Conservation (phyloP, 116 monocot genomes). For the Trichopus zeylanicus region DNA sequence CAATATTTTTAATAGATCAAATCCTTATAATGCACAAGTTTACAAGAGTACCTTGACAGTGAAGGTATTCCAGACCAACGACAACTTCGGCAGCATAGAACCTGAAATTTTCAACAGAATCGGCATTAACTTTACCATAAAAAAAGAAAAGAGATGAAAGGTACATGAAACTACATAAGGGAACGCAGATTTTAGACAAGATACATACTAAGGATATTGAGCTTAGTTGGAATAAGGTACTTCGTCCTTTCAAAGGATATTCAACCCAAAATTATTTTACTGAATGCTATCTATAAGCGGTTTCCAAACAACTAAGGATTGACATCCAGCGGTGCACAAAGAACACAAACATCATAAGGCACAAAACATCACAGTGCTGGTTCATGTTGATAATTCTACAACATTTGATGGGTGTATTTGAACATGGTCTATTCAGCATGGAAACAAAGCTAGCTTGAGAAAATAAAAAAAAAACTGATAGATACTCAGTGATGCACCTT, state of each 20-base stretch:
- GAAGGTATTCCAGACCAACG: slow-evolving; percentile 86
- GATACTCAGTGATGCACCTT: slow-evolving; percentile 36
- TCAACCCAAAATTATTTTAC: too few relatives aligned
- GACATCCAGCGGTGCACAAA: too few relatives aligned
- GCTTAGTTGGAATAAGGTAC: too few relatives aligned
- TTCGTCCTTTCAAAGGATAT: too few relatives aligned
- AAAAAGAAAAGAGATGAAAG: not conserved
- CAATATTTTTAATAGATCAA: not conserved
- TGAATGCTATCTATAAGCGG: too few relatives aligned
- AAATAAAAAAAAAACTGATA: not conserved
- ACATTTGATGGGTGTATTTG: not conserved
- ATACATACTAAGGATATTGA: not conserved
- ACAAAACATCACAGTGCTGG: too few relatives aligned
- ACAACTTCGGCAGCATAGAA: slow-evolving; percentile 96
- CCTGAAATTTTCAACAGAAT: slow-evolving; percentile 35
- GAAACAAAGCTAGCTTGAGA: not conserved
- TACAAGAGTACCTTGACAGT: slow-evolving; percentile 63
- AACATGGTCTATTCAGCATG: not conserved
- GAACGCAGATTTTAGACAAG: not conserved
- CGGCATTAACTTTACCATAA: not conserved
- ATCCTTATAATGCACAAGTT: not conserved
- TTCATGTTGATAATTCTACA: too few relatives aligned
- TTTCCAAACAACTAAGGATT: too few relatives aligned
- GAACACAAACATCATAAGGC: too few relatives aligned
- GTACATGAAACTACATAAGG: not conserved